Base-by-base conservation (phyloP, 305 asterid species). In the Coffea humblotiana region DNA sequence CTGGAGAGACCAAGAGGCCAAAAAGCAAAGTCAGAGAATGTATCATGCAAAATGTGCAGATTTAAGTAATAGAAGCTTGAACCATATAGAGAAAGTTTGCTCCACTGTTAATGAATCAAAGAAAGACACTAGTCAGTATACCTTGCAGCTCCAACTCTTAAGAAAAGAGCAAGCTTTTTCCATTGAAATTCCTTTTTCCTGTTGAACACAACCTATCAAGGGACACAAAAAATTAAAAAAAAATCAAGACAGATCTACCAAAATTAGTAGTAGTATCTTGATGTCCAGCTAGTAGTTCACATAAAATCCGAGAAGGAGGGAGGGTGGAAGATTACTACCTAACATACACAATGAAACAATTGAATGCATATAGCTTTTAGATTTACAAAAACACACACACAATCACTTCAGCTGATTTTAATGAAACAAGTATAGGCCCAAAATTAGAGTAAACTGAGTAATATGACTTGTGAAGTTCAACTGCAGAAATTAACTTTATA, bases 181-280 rank as follows among this genome's bases (percentile, higher is more conserved):
- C 97, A 96, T 74, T 92, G 97, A 81, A 96, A 90, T 83, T 96
- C 99, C 84, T 89, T 92, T 83, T 90, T 92, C 81, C 88, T 88
- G 88, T 94, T 94, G 79, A 96, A 91, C 21, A 92, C 93, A 78
- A 91, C 97, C 99, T 96, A 89, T 82, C 83, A 72, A 19, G 18
- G 72, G 77, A 78, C 83, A 85, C 52, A 60, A 25, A 70, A 23
- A 78, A 79, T 43, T 32, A 0, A 32, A 78, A 85, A 81, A 23
- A 75, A 69, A 78, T 14, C 32, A 78, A 32, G 25, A 71, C 51
- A 43, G 51, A 7, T 21, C 15, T 2, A 43, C 56, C 72, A 76
- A 47, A 23, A 12, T 47, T 47, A 61, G 16, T 63, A 0, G 37
- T 63, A 63, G 68, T 27, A 63, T 25, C 68, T 25, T 63, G 18